Base-by-base conservation (phyloP, 2,329 filamentous ascomycete species). In the Eurotiales sp. region DNA sequence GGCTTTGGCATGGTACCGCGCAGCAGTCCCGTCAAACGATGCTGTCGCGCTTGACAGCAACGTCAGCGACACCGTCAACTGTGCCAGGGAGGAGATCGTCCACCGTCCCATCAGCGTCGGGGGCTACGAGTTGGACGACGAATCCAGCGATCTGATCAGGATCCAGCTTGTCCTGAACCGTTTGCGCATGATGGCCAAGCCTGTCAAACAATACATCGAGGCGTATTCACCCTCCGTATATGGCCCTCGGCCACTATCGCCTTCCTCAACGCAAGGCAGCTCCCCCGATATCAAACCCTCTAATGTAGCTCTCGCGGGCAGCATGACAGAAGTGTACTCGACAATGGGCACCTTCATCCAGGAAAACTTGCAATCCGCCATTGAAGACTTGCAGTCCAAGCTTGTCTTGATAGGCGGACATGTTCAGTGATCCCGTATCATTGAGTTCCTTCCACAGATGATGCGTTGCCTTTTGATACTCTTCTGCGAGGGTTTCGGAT, bases 1-100 rank as follows among this genome's bases (percentile, higher is more conserved):
- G 29, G 44, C 49, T 21, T 36, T 55, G 53, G 45, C 53, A 2
- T 55, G 53, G 53, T 55, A 55, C 46, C 49, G 51, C 10, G 53
- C 53, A 14, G 49, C 45, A 21, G 50, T 46, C 15, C 39, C 42
- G 5, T 43, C 46, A 8, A 37, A 42, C 17, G 50, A 52, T 19
- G n/a, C 37, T 15, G 14, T 34, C n/a, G 30, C n/a, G n/a, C 14
- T 25, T 43, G 37, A 17, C 27, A 17, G 41, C 23, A 22, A 42
- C n/a, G n/a, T n/a, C n/a, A n/a, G 30, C 15, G 32, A 32, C 39
- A 44, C 23, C 39, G 25, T 44, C 32, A 51, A 41, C 48, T 27
- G 39, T 23, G 37, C 34, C 48, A 51, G 40, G 44, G 53, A 52
- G 8, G 49, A 50, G 40, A 37, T 51, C 15, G 50, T 55, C n/a